Conservation (phyloP, 441 rosid species). For the Mallotus japonicus region DNA sequence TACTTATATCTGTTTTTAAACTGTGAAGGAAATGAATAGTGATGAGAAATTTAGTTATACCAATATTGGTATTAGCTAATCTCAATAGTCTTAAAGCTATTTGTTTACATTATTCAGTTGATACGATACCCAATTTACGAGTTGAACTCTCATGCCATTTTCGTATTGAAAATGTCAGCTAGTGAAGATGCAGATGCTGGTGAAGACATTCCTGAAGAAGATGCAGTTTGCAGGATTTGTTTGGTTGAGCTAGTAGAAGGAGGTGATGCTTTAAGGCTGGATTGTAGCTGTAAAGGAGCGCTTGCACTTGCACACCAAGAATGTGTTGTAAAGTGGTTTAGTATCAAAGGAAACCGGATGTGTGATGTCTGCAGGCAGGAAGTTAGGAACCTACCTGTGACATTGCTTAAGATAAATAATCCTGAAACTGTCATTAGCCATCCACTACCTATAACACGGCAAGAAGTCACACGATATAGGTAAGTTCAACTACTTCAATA, state of each 20-base stretch:
- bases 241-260: conserved; percentile 59
- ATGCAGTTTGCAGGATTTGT: conserved; percentile 71
- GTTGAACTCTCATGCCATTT: conserved; percentile 6
- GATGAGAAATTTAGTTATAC: too few relatives aligned
- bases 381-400: conserved; percentile 59
- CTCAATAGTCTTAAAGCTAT: not conserved
- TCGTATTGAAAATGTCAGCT: conserved; percentile 39
- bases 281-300: conserved; percentile 74
- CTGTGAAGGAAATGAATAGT: too few relatives aligned
- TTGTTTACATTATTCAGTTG: not conserved
- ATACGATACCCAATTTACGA: not conserved
- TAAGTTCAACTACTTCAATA: conserved; percentile 27
- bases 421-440: conserved; percentile 35
- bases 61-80: too few relatives aligned
- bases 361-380: conserved; percentile 70
- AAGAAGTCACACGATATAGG: conserved; percentile 41
- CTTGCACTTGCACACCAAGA: conserved; percentile 64
- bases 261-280: conserved; percentile 61
- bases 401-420: conserved; percentile 46
- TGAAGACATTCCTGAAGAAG: conserved; percentile 39
- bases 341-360: conserved; percentile 64
- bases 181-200: conserved; percentile 36
- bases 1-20: too few relatives aligned
- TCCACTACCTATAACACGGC: conserved; percentile 28
- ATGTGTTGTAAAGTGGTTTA: conserved; percentile 74